Base-by-base conservation (phyloP, 2,329 filamentous ascomycete species). In the Geoglossum cookeanum region DNA sequence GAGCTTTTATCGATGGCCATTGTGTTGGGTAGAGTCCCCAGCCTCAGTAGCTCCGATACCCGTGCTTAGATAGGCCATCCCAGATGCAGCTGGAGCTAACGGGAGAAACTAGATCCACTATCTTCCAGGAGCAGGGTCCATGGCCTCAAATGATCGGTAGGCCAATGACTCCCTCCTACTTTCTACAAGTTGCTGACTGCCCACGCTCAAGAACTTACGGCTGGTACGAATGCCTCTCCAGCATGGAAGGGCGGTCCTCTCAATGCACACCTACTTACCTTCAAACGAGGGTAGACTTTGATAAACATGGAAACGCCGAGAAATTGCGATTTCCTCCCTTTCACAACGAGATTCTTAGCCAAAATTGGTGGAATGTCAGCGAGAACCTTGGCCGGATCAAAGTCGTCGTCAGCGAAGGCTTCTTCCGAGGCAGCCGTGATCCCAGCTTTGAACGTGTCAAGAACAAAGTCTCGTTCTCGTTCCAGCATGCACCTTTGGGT, bases 401-500 rank as follows among this genome's bases (percentile, higher is more conserved):
- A 65, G 68, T 94, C 30, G 68, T 89, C 57, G 77, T 94, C 58
- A 81, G 84, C 53, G 87, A 91, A 65, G 83, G 85, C 0, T 81
- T 88, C 58, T 73, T 76, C 8, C 72, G 80, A 42, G 74, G 68
- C 7, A 65, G 68, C 61, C 69, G 70, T 33, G 65, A 62, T 6
- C 70, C 67, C 4, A 77, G 79, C 0, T 79, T 85, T 61, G 81
- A 87, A 63, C 74, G 80, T 45, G 72, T 85, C 60, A 85, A 83
- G 65, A 87, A 90, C 63, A 69, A 88, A 49, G 78, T 89, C 29
- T 78, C 78, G 13, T 92, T 94, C 68, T 83, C 87, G 0, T 94
- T 94, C 64, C 86, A 92, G 65, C 86, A 92, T 72, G 88, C 85
- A 37, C 87, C 88, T 0, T 70, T 85, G 57, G 77, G 87, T 91